phyloP scores from a whole-genome alignment of 2,329 filamentous ascomycete species.

The Claviceps maximensis region DNA sequence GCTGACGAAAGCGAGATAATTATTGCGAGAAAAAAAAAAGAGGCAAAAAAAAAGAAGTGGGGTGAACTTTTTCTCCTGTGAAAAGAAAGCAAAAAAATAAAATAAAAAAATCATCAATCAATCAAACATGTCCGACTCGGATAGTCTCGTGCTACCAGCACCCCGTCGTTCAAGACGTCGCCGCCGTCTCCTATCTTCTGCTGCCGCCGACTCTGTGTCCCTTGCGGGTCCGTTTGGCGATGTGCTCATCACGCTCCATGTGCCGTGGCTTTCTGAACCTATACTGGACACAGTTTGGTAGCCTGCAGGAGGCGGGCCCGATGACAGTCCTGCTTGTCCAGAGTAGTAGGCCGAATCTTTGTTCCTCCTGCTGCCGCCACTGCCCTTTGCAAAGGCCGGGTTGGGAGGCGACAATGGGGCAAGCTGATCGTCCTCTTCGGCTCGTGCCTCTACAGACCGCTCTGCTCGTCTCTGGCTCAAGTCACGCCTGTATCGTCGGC shows the following conservation, averaged over 20 bases:
- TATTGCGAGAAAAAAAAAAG: neutral
- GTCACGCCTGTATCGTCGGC: conserved; percentile 39
- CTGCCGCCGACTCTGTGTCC: conserved; percentile 20
- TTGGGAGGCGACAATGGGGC: conserved; percentile 39
- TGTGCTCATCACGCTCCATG: conserved; percentile 40
- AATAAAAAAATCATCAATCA: conserved; percentile 8
- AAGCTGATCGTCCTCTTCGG: conserved; percentile 26
- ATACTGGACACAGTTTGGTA: conserved; percentile 33
- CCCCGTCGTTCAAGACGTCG: conserved; percentile 41
- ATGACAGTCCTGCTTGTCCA: conserved; percentile 31
- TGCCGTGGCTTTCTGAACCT: conserved; percentile 37
- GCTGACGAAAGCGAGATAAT: neutral
- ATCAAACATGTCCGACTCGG: conserved; percentile 25
- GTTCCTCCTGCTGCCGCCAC: conserved; percentile 26
- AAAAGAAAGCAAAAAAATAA: neutral
- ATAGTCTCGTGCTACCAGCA: conserved; percentile 23
- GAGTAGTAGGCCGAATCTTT: conserved; percentile 54
- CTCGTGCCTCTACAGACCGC: conserved; percentile 30
- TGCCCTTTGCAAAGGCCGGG: conserved; percentile 38
- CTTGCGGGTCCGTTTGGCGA: conserved; percentile 28
- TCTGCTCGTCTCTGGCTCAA: conserved; percentile 34
- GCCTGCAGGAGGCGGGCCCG: conserved; percentile 26
- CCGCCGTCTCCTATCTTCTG: conserved; percentile 40
- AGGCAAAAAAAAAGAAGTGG: neutral
- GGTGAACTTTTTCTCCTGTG: neutral